Evolutionary conservation across 441 rosid species (phyloP), one percentile per base, ranked within the genome.

Genomic region (Populus hybrid): DNA sequence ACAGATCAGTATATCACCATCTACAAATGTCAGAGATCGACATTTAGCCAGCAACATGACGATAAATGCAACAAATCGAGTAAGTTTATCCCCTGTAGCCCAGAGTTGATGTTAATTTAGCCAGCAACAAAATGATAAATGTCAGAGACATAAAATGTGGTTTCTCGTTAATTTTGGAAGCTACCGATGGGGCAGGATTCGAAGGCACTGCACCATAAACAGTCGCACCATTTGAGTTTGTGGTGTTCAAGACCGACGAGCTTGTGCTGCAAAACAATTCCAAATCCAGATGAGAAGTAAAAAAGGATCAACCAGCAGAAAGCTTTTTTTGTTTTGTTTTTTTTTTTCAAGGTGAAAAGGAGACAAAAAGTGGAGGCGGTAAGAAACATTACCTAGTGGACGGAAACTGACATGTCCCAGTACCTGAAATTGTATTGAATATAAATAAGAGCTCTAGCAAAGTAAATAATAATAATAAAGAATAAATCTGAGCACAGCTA

Each of bases 131-230:
- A 23, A 82, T 28, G 38, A 78, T 69, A 71, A 76, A 78, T 75
- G 75, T 16, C n/a, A 68, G 16, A 4, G 67, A 8, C 16, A 66
- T 24, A n/a, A 71, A 32, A 63, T 14, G 21, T 9, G 75, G 69
- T 5, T 28, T 50, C 38, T 32, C 11, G 61, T 57, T 18, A 61
- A 65, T 69, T 70, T 67, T 76, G 57, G 86, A 67, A 75, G 95
- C 87, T 3, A 86, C 72, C 32, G 91, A 79, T 7, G 91, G 85
- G 35, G 81, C 28, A 24, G 99, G 98, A 65, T 70, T 81, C 9
- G 90, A 78, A 59, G 98, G 98, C 11, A 88, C 91, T 3, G 93
- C 95, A 34, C 98, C 97, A 23, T 82, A 92, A 34, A 92, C 90
- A 1, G 89, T 88, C 21, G 94, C 88, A 2, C 98, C 99, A 59